phyloP scores from a whole-genome alignment of 2,329 filamentous ascomycete species.

The Monosporascus sp. region DNA sequence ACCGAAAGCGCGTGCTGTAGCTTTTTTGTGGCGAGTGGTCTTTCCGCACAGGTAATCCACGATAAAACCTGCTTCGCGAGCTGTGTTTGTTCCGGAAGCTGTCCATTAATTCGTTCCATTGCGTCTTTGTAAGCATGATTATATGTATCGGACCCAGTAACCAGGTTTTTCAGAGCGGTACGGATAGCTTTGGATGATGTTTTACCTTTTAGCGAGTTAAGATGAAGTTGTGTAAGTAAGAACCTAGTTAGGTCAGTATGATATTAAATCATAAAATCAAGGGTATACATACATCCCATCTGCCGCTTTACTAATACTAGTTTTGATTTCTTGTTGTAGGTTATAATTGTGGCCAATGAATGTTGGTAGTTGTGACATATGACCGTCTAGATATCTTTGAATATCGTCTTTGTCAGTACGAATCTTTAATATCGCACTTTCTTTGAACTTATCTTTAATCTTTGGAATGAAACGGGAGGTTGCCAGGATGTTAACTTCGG shows the following conservation, averaged over 20 bases:
- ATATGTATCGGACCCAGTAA: conserved; percentile 25
- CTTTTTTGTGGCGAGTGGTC: conserved; percentile 27
- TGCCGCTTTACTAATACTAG: conserved; percentile 11
- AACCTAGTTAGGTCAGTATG: conserved; percentile 24
- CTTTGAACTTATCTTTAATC: conserved; percentile 7
- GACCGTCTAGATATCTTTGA: conserved; percentile 18
- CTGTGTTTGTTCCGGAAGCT: conserved; percentile 21
- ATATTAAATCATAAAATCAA: background rate
- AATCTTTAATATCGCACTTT: conserved; percentile 19
- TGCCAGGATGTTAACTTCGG: conserved; percentile 9
- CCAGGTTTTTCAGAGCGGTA: conserved; percentile 24
- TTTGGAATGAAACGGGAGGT: conserved; percentile 13
- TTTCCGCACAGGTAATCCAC: conserved; percentile 34
- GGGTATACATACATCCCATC: conserved; percentile 25
- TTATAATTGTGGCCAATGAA: conserved; percentile 8
- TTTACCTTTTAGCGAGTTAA: conserved; percentile 26
- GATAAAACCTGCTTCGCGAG: conserved; percentile 32
- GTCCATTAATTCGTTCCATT: conserved; percentile 35
- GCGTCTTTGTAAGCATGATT: conserved; percentile 34
- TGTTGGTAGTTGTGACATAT: conserved; percentile 11
- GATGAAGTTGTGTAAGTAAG: conserved; percentile 31
- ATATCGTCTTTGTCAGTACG: conserved; percentile 25
- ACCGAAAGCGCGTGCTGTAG: conserved; percentile 37
- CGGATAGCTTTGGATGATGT: conserved; percentile 25
- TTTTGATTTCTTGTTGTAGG: conserved; percentile 15